Evolutionary conservation across 148 eudicot genomes (phyloP), one percentile per base, ranked within the genome.

Genomic region (Pouteria glomerata): DNA sequence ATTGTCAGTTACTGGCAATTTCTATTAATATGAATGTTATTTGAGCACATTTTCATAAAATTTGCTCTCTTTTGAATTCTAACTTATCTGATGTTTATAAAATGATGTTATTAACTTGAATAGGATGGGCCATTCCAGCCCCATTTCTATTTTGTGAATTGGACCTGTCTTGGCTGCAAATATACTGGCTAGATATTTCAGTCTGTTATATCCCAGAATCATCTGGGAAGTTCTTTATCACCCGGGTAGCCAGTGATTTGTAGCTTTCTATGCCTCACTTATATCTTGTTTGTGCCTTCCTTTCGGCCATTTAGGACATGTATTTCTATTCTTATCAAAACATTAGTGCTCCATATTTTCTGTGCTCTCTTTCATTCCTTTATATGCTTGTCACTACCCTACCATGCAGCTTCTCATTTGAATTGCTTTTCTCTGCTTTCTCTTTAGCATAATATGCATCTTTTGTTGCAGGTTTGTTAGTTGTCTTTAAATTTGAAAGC

Each of bases 401-500:
- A 16, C 55, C 0, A 14, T 35, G 19, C 27, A 12, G 35, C 8
- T 18, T 8, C 21, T 16, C 23, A 69, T 48, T 41, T 69, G 59
- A 21, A 16, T 33, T n/a, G 3, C 21, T 31, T 67, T 29, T 67
- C 55, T 55, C 8, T 65, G 55, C 14, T 31, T 29, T 48, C 55
- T 27, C 13, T 4, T 15, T 34, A 26, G 62, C 21, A 69, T 57
- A 55, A 75, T 76, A 8, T 48, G 62, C 30, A 67, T 39, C 37
- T 48, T 60, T 48, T 60, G 35, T 53, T 60, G 53, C 68, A 42
- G 69, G 56, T 70, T 72, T 73, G 35, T 77, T 71, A 70, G 58
- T 60, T 79, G 63, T 53, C 63, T 16, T 78, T 73, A 76, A 39
- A 42, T 27, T 55, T 56, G 34, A 57, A 79, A 79, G 60, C 66